Evolutionary conservation across 2,329 filamentous ascomycete genomes (phyloP).

Genomic region (Aspergillus sp.): DNA sequence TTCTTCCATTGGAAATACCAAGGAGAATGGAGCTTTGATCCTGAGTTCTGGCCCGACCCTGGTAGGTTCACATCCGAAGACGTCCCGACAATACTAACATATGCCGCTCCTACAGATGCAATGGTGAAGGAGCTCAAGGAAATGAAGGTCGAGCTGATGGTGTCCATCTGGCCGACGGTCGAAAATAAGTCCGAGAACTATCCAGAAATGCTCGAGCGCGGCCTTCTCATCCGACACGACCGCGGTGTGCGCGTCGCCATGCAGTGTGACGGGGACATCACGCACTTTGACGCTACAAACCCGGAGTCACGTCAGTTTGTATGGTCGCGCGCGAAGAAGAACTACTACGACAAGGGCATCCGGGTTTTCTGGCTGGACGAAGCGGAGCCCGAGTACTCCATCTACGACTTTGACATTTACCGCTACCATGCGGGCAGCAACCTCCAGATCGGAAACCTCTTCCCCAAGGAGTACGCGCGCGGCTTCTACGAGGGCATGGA

Average conservation of each 20-base stretch:
- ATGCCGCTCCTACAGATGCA: conserved; percentile 40
- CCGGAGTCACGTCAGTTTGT: conserved; percentile 57
- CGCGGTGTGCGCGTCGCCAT: conserved; percentile 58
- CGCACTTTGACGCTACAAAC: conserved; percentile 64
- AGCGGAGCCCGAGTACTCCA: conserved; percentile 60
- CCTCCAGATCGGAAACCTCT: conserved; percentile 59
- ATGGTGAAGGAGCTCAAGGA: conserved; percentile 62
- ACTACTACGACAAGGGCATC: conserved; percentile 63
- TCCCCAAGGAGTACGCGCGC: conserved; percentile 56
- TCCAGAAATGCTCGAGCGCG: conserved; percentile 59
- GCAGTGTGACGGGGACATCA: conserved; percentile 58
- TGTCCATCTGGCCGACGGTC: conserved; percentile 68
- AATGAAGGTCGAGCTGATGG: conserved; percentile 63
- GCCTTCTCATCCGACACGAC: conserved; percentile 60
- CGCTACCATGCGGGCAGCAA: conserved; percentile 58
- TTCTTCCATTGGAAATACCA: conserved; percentile 67
- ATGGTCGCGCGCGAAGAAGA: conserved; percentile 57
- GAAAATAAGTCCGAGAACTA: conserved; percentile 60
- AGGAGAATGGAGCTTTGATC: conserved; percentile 67
- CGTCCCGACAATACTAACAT: not conserved
- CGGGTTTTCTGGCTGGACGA: conserved; percentile 68
- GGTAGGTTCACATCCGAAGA: conserved; percentile 29
- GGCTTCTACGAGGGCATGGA: conserved; percentile 60
- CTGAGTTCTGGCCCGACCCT: conserved; percentile 63
- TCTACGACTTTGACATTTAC: conserved; percentile 67